Percentiles rank a stretch among this genome's conserved stretches.
phyloP scores from a whole-genome alignment of 306 rosid genomes.

The Gleditsia sinensis region DNA sequence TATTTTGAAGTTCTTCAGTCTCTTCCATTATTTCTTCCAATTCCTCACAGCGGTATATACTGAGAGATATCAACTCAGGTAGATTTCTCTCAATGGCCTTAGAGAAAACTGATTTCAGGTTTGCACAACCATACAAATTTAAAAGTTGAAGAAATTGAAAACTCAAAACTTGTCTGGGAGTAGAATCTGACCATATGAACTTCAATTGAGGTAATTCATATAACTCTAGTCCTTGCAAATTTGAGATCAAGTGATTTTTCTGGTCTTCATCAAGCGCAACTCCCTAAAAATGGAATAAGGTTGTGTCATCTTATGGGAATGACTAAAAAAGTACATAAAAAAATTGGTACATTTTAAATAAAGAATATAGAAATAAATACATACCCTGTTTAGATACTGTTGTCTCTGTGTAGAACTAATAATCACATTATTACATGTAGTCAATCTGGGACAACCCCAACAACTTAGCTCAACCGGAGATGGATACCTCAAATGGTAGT shows the following conservation, averaged over 20 bases:
- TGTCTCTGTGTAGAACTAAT: not conserved
- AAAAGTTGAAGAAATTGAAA: slow-evolving; percentile 9
- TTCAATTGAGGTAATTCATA: not conserved
- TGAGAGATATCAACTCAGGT: slow-evolving; percentile 12
- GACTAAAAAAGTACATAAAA: not conserved
- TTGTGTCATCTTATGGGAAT: not conserved
- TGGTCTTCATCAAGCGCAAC: not conserved
- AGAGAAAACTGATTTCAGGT: slow-evolving; percentile 13
- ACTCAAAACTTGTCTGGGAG: not conserved
- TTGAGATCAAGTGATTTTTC: slow-evolving; percentile 5
- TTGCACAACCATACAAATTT: not conserved
- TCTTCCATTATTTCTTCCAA: slow-evolving; percentile 21
- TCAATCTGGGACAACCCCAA: not conserved
- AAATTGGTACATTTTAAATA: not conserved
- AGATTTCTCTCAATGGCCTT: not conserved
- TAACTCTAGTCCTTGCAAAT: not conserved
- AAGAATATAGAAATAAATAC: not conserved
- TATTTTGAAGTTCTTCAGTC: not conserved
- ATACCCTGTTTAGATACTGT: not conserved
- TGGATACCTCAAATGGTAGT: not conserved
- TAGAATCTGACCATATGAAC: slow-evolving; percentile 7
- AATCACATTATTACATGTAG: not conserved
- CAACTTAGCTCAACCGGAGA: not conserved
- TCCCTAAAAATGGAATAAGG: not conserved
- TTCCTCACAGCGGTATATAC: slow-evolving; percentile 6